A percentile compares a stretch with the other conserved stretches of the same genome.
Evolutionary conservation across 306 rosid species (phyloP).

Genomic region (Cucumis sativus): Cucumber_9930_V3 NC_026656.2:18846001-18846500

Average conservation of each 20-base stretch:
- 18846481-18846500: neutral
- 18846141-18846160: constrained; percentile 18
- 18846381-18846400: neutral
- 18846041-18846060: constrained; percentile 88
- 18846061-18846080: constrained; percentile 90
- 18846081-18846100: constrained; percentile 84
- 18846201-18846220: constrained; percentile 35
- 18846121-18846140: constrained; percentile 55
- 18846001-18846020: constrained; percentile 97
- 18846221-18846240: constrained; percentile 36
- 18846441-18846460: neutral
- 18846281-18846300: constrained; percentile 3
- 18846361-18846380: neutral
- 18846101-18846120: constrained; percentile 38
- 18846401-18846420: neutral
- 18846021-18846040: constrained; percentile 98
- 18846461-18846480: neutral
- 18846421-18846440: neutral
- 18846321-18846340: neutral
- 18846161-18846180: constrained; percentile 11
- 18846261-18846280: neutral
- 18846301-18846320: neutral
- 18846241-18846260: constrained; percentile 32
- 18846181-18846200: constrained; percentile 18
- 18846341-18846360: neutral